Evolutionary conservation across 1,139 yeast genomes (phyloP), one percentile per base, ranked within the genome.

Genomic region (Candida sp.): DNA sequence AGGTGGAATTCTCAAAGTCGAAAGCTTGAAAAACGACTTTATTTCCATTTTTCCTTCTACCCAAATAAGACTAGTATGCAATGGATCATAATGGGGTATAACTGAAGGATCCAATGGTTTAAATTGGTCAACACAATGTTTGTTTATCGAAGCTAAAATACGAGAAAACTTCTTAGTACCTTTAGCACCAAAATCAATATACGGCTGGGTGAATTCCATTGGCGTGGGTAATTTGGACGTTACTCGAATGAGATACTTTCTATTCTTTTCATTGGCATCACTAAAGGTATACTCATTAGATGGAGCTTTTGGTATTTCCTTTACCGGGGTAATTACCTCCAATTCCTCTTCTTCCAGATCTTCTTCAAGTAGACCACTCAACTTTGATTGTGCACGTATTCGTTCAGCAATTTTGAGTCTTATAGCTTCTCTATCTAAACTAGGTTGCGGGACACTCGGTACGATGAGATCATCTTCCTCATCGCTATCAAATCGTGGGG

Each of bases 21-120:
- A 62, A 2, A 77, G 77, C 36, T 68, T 69, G 53, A 60, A 72
- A 45, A 70, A 70, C 3, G 67, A 60, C 44, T 68, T 68, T 39
- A 73, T 57, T 41, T 72, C 71, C 48, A 61, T 61, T 44, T 60
- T 62, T 0, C 77, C 77, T 39, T 70, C 73, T 3, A 72, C 56
- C 78, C 78, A 73, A 3, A 71, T 60, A 39, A 73, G 55, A 1
- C 63, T 50, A 2, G 63, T 55, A 4, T 53, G 39, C 3, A 49
- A 47, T 11, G 47, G 40, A 29, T 49, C 25, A 41, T 49, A 47
- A 11, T 39, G 33, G n/a, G 33, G 22, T 42, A 57, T 30, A 44
- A 37, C 27, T 32, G 46, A 4, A 15, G 41, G 41, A 1, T 42
- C 36, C 15, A 50, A 22, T 22, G 40, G 30, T 1, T n/a, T n/a